Base-by-base conservation (phyloP, 2,329 filamentous ascomycete species). In the Cladosporium cucumerinum region DNA sequence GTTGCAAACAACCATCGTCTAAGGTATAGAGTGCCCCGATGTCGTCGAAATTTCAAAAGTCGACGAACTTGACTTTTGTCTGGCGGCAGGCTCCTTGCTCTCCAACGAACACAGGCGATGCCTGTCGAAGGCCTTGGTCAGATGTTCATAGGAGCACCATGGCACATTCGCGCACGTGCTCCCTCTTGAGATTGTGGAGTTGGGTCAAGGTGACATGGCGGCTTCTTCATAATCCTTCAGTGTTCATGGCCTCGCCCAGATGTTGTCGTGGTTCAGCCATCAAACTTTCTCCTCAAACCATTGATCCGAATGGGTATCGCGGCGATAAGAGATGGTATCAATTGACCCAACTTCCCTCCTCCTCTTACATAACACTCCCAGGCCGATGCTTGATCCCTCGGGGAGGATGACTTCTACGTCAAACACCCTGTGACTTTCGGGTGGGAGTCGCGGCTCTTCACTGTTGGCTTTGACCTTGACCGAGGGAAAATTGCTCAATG, bases 291-390 rank as follows among this genome's bases (percentile, higher is more conserved):
- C 55, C 6, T 58, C 32, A 7, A 8, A n/a, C 49, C 60, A 62
- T 39, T 55, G 8, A 25, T 36, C 28, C 11, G 49, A 43, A 1
- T 14, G 4, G 7, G 60, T 28, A 54, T 62, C 34, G 32, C 48
- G 48, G 8, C 25, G 39, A 11, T 25, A 25, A 28, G 26, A 23
- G 12, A 62, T 39, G 46, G 32, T 62, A 25, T 62, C 60, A 25
- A 25, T 43, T 10, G 34, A 43, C 16, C 60, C 60, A 16, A 55
- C 49, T 8, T 55, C 60, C 23, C 28, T 55, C 60, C 60, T 62
- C 26, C 60, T 62, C 60, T 62, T 62, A 16, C 60, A 62, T 2
- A 62, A 25, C 6, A 62, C 21, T 1, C 60, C 60, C 60, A 62
- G 12, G 7, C n/a, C 32, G 5, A 25, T 23, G 12, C 34, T 55